Base-by-base conservation (phyloP, 2,329 filamentous ascomycete species). In the Fusarium marasasianum region DNA sequence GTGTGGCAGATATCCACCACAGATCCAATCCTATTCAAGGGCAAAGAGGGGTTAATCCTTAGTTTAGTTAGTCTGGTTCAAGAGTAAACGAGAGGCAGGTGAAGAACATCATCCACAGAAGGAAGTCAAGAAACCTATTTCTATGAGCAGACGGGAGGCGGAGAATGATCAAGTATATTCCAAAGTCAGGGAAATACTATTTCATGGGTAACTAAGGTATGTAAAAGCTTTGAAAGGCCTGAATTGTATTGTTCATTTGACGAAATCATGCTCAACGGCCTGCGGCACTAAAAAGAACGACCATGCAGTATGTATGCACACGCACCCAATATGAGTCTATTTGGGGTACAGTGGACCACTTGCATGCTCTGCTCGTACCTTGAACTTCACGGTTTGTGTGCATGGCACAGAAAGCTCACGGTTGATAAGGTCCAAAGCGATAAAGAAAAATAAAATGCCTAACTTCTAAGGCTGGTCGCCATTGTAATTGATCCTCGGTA, bases 31-130 rank as follows among this genome's bases (percentile, higher is more conserved):
- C 44, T 63, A 48, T 62, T 62, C 68, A 51, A 66, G 66, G 54
- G 68, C 38, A 57, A 72, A 56, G 63, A 74, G 66, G 71, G 66
- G 66, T 68, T 59, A 33, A 66, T 58, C 48, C 63, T 66, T 66
- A 58, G 50, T 48, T 37, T 20, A 33, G 24, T 45, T 63, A 51
- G 56, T 50, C 44, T 69, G 44, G 47, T 45, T 61, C 20, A 29
- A 55, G 51, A 61, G 43, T 43, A 56, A 44, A 56, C 60, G 55
- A 59, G 67, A 68, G 43, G 55, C 53, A 58, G 71, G 61, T 55
- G 43, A 60, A 66, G 33, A 51, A 53, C 51, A 63, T 51, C 29
- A 43, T 54, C 47, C 37, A 45, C 41, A 35, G 50, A 35, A 58
- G n/a, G 26, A 35, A 33, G 20, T 37, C 44, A 26, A 33, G 15